Conservation (phyloP, 2,329 filamentous ascomycete genomes). For the Epichloe aotearoae region DNA sequence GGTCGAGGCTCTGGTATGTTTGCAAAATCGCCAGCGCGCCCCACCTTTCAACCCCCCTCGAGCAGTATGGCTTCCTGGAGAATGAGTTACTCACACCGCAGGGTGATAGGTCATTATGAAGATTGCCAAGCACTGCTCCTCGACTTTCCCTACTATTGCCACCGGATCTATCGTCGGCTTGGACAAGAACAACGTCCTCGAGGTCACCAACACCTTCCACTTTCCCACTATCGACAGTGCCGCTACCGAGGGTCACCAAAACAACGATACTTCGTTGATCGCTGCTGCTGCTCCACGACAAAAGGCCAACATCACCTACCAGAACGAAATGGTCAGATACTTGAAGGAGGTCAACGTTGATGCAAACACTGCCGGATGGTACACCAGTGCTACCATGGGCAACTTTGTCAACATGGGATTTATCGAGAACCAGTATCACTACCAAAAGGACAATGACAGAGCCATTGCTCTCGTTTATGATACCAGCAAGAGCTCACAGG, state of each 20-base stretch:
- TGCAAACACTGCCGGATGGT: constrained; percentile 96
- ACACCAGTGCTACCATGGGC: constrained; percentile 96
- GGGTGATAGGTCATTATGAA: constrained; percentile 74
- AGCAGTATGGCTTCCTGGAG: constrained; percentile 6
- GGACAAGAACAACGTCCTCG: constrained; percentile 68
- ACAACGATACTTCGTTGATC: constrained; percentile 58
- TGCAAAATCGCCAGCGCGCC: constrained; percentile 13
- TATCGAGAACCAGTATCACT: constrained; percentile 95
- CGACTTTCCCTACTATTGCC: constrained; percentile 74
- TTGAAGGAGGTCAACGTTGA: constrained; percentile 96
- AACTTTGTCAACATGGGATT: constrained; percentile 93
- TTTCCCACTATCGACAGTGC: constrained; percentile 74
- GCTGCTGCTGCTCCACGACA: constrained; percentile 83
- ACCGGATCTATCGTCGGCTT: constrained; percentile 89
- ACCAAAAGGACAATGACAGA: constrained; percentile 88
- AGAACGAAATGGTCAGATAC: constrained; percentile 94
- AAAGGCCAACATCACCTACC: constrained; percentile 79
- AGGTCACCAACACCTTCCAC: constrained; percentile 90
- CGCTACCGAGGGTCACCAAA: constrained; percentile 59
- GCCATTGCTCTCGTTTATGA: constrained; percentile 89
- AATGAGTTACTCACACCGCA: constrained; percentile 10
- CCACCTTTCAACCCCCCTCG: constrained; percentile 20
- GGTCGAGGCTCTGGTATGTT: constrained; percentile 80
- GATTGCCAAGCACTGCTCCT: constrained; percentile 89
- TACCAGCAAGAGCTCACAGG: constrained; percentile 87